A percentile compares a stretch with the other conserved stretches of the same genome.
phyloP scores from a whole-genome alignment of 1,284 basidiomycete species.

The Puccinia triticina region DNA sequence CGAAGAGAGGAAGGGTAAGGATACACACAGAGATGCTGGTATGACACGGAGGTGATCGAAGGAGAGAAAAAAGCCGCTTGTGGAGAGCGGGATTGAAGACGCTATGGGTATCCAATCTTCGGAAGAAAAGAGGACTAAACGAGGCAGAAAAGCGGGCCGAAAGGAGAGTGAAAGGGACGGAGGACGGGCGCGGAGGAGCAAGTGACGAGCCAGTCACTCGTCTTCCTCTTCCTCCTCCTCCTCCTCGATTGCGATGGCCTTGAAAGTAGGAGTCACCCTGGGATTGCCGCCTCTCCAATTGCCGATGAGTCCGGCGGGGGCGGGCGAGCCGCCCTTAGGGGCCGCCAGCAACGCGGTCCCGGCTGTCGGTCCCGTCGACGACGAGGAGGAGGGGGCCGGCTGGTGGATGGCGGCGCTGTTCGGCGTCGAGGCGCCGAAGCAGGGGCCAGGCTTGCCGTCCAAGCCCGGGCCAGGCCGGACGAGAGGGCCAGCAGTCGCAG shows the following conservation, averaged over 20 bases:
- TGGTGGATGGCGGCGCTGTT: background rate
- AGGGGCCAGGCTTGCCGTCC: background rate
- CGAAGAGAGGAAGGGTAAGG: too few species aligned
- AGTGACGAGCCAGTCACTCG: background rate
- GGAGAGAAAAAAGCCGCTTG: too few species aligned
- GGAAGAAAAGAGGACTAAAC: background rate
- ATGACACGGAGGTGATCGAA: too few species aligned
- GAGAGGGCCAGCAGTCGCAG: too few species aligned
- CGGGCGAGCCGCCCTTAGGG: background rate
- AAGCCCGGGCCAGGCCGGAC: background rate
- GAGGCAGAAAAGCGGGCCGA: background rate
- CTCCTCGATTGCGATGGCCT: conserved; percentile 46
- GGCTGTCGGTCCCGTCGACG: too few species aligned
- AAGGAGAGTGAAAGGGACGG: too few species aligned
- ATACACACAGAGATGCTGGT: too few species aligned
- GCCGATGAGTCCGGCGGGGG: background rate
- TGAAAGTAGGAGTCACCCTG: conserved; percentile 10
- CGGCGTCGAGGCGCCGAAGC: too few species aligned
- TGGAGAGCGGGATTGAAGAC: too few species aligned
- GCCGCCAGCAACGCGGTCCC: too few species aligned
- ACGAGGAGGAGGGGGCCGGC: background rate
- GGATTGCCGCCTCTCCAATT: conserved; percentile 30
- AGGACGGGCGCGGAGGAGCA: background rate
- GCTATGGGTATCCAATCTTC: too few species aligned
- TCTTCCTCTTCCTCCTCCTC: conserved; percentile 47